phyloP scores from a whole-genome alignment of 768 basidiomycete genomes.

The Pleurotus platypus region DNA sequence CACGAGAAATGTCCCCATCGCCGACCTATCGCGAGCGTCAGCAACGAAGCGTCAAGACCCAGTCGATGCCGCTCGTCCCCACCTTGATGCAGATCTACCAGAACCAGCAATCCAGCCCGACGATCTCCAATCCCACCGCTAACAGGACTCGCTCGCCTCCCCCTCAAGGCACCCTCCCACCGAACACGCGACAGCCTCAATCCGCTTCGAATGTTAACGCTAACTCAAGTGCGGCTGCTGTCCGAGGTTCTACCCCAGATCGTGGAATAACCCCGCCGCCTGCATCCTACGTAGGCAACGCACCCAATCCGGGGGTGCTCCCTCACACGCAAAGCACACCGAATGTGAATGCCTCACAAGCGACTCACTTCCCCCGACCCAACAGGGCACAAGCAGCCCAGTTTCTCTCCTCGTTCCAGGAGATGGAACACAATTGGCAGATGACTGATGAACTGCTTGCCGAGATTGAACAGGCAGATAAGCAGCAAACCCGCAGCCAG shows the following conservation, averaged over 20 bases:
- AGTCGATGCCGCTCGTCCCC: conserved; percentile 63
- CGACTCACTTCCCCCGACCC: conserved; percentile 51
- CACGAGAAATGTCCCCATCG: conserved; percentile 46
- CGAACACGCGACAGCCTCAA: conserved; percentile 45
- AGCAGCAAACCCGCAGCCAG: conserved; percentile 52
- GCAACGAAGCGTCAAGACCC: conserved; percentile 51
- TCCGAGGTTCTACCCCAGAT: conserved; percentile 26
- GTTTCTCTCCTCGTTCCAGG: conserved; percentile 54
- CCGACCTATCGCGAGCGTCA: conserved; percentile 42
- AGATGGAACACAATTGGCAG: conserved; percentile 56
- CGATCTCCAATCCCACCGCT: conserved; percentile 29
- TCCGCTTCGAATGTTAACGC: conserved; percentile 24
- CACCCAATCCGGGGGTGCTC: neutral
- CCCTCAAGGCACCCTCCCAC: conserved; percentile 27
- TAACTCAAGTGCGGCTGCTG: conserved; percentile 9
- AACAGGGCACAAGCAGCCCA: conserved; percentile 51
- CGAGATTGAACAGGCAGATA: conserved; percentile 70
- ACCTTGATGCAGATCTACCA: conserved; percentile 45
- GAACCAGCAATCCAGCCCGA: conserved; percentile 42
- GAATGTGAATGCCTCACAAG: conserved; percentile 33
- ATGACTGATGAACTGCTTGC: conserved; percentile 69
- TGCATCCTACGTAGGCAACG: conserved; percentile 2
- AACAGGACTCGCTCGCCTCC: conserved; percentile 31
- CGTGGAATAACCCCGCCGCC: conserved; percentile 26
- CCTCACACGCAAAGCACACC: conserved; percentile 20